Base-by-base conservation (phyloP, 192 early-diverging fungal genomes). In the Allomyces javanicus region DNA sequence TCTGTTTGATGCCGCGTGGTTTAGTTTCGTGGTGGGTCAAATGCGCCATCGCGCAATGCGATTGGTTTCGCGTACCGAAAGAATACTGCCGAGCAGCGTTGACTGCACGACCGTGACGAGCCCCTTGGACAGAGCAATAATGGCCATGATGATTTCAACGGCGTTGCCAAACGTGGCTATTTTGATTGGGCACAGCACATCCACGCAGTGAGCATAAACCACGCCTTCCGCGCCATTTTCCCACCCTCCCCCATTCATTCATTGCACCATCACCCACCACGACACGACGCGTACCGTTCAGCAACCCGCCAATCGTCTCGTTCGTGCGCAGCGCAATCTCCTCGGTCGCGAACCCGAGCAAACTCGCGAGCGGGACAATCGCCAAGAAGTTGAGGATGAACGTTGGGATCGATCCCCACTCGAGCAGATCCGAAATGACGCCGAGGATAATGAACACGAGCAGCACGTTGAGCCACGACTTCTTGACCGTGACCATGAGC, bases 311-410 rank as follows among this genome's bases (percentile, higher is more conserved):
- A 50, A 94, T 77, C 44, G 83, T 74, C 77, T 85, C 71, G 62
- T 65, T 81, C 44, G 79, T 66, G 26, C 76, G 69, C 72, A 80
- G 70, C 0, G 78, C 23, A 27, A 74, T 61, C 50, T 70, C 66
- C 24, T 77, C 75, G 43, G 71, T 69, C 7, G 68, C 68, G 45
- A 68, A 74, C 25, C 68, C 75, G 24, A 74, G 63, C 19, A 74
- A 21, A 3, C 17, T 92, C 25, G 95, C 93, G 55, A 97, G 74
- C 25, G 92, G 90, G 24, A 97, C 74, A 61, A 96, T 90, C 9
- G 89, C 93, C 25, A 91, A 81, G 62, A 97, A 93, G 81, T 96
- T 97, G 61, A 93, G 76, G 22, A 80, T 64, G 68, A 97, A 97
- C 1, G 83, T 72, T 10, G 82, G 70, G 44, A 81, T 79, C 44